phyloP scores from a whole-genome alignment of 2,329 filamentous ascomycete species.

The Colletotrichum tropicale region DNA sequence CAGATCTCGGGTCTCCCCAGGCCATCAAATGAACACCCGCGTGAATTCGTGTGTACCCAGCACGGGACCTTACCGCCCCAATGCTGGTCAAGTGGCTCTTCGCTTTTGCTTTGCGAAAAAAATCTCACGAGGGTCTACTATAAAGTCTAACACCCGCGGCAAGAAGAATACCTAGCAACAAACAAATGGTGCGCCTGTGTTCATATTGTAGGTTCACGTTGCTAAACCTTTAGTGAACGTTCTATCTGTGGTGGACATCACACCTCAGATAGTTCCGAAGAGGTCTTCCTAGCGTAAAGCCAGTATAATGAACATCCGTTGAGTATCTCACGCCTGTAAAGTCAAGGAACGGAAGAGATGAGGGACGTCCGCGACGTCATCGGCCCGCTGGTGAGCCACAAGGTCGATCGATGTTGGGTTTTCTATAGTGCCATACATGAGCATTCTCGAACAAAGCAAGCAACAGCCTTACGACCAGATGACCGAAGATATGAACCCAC shows the following conservation, averaged over 20 bases:
- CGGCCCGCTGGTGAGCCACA: neutral
- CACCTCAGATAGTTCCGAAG: neutral
- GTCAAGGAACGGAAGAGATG: neutral
- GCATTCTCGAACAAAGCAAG: neutral
- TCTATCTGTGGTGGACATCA: neutral
- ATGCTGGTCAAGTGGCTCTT: neutral
- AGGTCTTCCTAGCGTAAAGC: neutral
- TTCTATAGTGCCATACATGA: neutral
- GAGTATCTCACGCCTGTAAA: neutral
- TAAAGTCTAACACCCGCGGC: neutral
- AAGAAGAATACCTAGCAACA: accelerated
- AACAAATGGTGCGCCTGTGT: too few relatives aligned
- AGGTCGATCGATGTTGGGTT: neutral
- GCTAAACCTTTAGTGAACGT: neutral
- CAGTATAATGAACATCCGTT: neutral
- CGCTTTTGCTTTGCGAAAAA: neutral
- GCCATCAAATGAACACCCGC: neutral
- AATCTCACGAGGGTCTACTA: neutral
- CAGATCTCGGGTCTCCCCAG: neutral
- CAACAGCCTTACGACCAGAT: accelerated
- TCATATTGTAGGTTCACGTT: too few relatives aligned
- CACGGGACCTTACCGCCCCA: neutral
- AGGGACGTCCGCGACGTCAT: neutral
- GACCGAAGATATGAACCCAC: neutral
- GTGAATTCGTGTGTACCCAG: accelerated